Base-by-base conservation (phyloP, 2,329 filamentous ascomycete species). In the Endoconidiophora polonica region DNA sequence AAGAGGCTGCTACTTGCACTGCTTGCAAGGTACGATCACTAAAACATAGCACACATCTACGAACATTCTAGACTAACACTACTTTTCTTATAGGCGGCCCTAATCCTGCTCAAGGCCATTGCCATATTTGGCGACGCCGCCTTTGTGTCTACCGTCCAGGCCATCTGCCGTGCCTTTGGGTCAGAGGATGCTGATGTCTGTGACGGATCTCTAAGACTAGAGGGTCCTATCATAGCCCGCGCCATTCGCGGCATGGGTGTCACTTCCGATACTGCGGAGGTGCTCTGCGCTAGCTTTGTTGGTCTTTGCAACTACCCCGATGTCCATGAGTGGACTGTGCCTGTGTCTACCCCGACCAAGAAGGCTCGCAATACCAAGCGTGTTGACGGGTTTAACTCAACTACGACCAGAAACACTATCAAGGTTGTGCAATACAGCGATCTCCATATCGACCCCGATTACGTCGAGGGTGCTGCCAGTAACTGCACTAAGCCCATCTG, bases 381-480 rank as follows among this genome's bases (percentile, higher is more conserved):
- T 5, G 51, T 59, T 14, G 56, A 57, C 14, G 56, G 52, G 12
- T 65, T 23, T 20, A 22, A 16, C 22, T 16, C 36, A n/a, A 33
- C 48, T 33, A n/a, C 48, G 12, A 50, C 48, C 2, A 59, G 67
- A 58, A 56, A 62, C 4, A 69, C 73, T 4, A 58, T 77, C 55
- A 68, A 71, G 55, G 64, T 79, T 3, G 72, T 77, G 22, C 76
- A 79, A 57, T 73, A 73, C 58, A 76, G 72, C 10, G 76, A 79
- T 55, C 73, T 76, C 40, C 76, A 79, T 52, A 62, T 79, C 48
- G 75, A 79, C 54, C 68, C 67, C 4, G 63, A 67, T 9, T 79
- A 79, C 58, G 66, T 67, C 22, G 60, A 66, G 2, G 76, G 75
- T 0, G 65, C 72, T 5, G 76, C 66, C 56, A 66, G 69, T 20